Percentiles rank a stretch among this genome's conserved stretches.
Conservation (phyloP, 352 stramenopile genomes). For the Discostella stelligera region DNA sequence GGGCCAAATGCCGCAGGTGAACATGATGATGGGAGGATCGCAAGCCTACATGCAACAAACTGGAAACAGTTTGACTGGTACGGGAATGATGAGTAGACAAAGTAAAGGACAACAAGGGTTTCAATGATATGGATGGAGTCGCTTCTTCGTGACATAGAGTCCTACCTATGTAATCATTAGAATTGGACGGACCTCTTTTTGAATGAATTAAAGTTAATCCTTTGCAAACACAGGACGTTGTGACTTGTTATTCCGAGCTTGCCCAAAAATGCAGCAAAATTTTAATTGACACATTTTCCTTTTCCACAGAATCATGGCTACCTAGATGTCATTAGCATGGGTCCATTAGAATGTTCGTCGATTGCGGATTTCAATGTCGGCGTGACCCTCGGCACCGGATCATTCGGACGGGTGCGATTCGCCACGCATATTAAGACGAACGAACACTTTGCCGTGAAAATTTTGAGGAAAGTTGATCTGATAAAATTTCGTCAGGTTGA, state of each 20-base stretch:
- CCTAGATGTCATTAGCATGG: background rate
- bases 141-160: background rate
- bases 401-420: conserved; percentile 95
- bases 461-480: conserved; percentile 96
- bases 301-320: background rate
- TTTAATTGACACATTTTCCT: background rate
- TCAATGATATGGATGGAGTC: background rate
- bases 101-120: background rate
- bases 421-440: conserved; percentile 89
- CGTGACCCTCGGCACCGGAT: conserved; percentile 94
- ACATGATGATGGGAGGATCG: conserved; percentile 25
- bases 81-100: background rate
- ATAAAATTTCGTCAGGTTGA: conserved; percentile 95
- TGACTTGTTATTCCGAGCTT: background rate
- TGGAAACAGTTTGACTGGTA: background rate
- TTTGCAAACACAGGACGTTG: background rate
- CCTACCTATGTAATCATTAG: background rate
- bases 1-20: conserved; percentile 11
- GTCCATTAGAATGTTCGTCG: conserved; percentile 22
- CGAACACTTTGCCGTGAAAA: conserved; percentile 90
- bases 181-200: background rate
- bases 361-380: conserved; percentile 92
- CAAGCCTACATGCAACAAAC: background rate
- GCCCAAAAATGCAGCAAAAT: conserved; percentile 1
- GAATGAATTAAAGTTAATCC: background rate